A percentile compares a stretch with the other conserved stretches of the same genome.
phyloP scores from a whole-genome alignment of 495 filamentous ascomycete species.

The Delitschia confertaspora region DNA sequence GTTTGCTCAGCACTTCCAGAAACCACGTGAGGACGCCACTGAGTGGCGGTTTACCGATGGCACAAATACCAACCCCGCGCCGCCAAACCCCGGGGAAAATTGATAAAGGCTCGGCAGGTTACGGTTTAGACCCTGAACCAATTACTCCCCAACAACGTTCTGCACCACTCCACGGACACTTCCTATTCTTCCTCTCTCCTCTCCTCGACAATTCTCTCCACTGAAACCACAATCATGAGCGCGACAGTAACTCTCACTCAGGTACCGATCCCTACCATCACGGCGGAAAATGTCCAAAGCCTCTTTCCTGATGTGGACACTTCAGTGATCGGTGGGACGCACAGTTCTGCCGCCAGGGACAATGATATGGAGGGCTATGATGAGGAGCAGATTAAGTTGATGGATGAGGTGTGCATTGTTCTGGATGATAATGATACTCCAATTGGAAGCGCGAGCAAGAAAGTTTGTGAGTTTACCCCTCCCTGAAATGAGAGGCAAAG shows the following conservation, averaged over 20 bases:
- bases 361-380: conserved; percentile 73
- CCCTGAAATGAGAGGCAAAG: conserved; percentile 1
- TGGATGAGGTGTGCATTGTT: conserved; percentile 99
- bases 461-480: conserved; percentile 63
- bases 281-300: conserved; percentile 74
- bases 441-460: conserved; percentile 97
- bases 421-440: conserved; percentile 84
- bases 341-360: conserved; percentile 33
- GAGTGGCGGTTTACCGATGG: too few relatives aligned
- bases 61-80: too few relatives aligned
- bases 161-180: conserved; percentile 2
- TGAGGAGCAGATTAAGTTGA: conserved; percentile 91
- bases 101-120: too few relatives aligned
- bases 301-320: conserved; percentile 96
- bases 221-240: conserved; percentile 37
- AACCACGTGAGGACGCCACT: too few relatives aligned
- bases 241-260: conserved; percentile 39
- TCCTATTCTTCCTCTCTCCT: too few relatives aligned
- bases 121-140: too few relatives aligned
- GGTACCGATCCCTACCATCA: conserved; percentile 53
- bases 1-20: too few relatives aligned
- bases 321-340: conserved; percentile 46
- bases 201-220: too few relatives aligned
- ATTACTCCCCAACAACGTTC: background rate
- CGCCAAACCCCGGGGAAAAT: too few relatives aligned